These are phyloP conservation scores for Calonectria henricotiae DNA, from an alignment of 2,329 filamentous ascomycete genomes.

Conservation along the genomic window DNA sequence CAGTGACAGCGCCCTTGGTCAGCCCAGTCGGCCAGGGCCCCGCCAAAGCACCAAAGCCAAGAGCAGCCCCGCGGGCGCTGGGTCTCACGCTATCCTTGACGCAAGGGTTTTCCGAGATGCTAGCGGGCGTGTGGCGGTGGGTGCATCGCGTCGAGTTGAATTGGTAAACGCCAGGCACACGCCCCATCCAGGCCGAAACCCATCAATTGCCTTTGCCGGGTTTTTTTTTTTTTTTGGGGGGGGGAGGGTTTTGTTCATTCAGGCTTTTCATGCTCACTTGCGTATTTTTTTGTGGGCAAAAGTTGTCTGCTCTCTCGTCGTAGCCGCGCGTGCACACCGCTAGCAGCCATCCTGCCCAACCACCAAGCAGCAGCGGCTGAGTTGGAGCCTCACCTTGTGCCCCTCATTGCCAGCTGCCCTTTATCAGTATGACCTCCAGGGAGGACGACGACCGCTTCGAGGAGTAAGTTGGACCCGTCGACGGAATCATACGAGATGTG, in stretches of 20 bases:
- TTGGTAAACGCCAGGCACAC: conserved; percentile 20
- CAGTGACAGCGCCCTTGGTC: background rate
- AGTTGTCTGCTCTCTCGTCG: background rate
- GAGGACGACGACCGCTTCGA: conserved; percentile 38
- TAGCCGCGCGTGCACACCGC: background rate
- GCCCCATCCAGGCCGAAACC: conserved; percentile 7
- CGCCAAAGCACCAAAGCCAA: background rate
- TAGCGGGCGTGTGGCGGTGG: conserved; percentile 22
- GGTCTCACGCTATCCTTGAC: background rate
- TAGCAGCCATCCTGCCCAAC: background rate
- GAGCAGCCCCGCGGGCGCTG: conserved; percentile 1
- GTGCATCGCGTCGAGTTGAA: conserved; percentile 22
- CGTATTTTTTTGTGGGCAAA: too few relatives aligned
- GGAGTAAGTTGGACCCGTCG: conserved; percentile 39
- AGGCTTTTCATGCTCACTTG: too few relatives aligned
- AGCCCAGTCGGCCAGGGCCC: conserved; percentile 10
- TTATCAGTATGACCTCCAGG: background rate
- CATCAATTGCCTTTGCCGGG: background rate
- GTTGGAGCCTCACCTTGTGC: background rate
- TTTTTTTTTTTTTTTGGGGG: background rate
- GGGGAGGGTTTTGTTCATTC: too few relatives aligned
- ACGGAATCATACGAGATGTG: too few relatives aligned
- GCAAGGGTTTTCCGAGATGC: conserved; percentile 22
- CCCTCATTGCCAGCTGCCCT: background rate
- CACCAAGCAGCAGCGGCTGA: background rate